Percentiles rank a stretch among this genome's conserved stretches.
Evolutionary conservation across 1,284 basidiomycete species (phyloP).

Genomic region (Hemileccinum hortonii): DNA sequence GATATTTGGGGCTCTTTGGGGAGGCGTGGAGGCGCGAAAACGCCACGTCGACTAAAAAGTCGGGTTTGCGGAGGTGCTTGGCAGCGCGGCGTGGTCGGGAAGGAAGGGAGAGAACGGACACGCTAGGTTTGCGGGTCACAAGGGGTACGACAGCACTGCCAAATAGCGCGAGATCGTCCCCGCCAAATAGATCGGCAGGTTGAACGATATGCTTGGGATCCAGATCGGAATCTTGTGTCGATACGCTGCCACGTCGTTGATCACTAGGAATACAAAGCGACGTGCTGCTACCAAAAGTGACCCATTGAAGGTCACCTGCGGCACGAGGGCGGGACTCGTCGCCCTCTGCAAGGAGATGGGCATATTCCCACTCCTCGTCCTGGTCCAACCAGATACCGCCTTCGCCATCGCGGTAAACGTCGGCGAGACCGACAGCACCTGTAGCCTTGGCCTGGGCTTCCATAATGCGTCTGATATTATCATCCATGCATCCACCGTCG

Average conservation of each 20-base stretch:
- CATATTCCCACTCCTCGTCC: slow-evolving; percentile 67
- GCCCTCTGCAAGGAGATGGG: slow-evolving; percentile 49
- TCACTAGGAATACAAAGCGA: slow-evolving; percentile 28
- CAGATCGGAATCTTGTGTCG: slow-evolving; percentile 53
- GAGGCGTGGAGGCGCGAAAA: slow-evolving; percentile 29
- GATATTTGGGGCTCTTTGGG: slow-evolving; percentile 13
- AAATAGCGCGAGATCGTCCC: slow-evolving; percentile 37
- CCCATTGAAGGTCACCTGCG: slow-evolving; percentile 39
- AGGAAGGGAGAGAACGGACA: slow-evolving; percentile 37
- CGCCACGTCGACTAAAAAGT: slow-evolving; percentile 40
- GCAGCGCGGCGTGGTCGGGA: slow-evolving; percentile 40
- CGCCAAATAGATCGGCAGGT: slow-evolving; percentile 37
- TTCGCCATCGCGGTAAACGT: slow-evolving; percentile 55
- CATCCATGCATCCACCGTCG: slow-evolving; percentile 60
- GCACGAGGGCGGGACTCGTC: slow-evolving; percentile 14
- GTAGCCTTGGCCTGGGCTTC: slow-evolving; percentile 48
- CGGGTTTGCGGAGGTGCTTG: slow-evolving; percentile 43
- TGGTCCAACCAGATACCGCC: slow-evolving; percentile 70
- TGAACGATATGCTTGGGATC: slow-evolving; percentile 49
- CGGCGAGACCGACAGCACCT: slow-evolving; percentile 41
- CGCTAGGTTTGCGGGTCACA: slow-evolving; percentile 30
- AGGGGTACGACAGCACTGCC: slow-evolving; percentile 15
- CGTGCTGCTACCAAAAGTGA: slow-evolving; percentile 37
- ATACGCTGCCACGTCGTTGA: slow-evolving; percentile 45
- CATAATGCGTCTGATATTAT: slow-evolving; percentile 57